phyloP scores from a whole-genome alignment of 257 asterid species.

The Eucommia ulmoides region DNA sequence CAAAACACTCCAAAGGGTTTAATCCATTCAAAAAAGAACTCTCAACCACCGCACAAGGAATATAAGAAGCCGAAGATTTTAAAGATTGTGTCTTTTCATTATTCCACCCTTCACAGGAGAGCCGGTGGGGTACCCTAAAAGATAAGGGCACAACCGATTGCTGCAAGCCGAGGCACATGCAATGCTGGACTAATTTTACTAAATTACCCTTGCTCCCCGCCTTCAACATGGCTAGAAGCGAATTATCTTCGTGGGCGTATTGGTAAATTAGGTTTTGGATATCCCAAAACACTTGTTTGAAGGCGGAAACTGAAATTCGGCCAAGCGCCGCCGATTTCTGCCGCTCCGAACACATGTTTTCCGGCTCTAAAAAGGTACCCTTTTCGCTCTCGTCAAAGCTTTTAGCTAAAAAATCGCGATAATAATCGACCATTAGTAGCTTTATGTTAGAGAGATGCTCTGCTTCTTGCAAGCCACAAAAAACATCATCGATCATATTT shows the following conservation, averaged over 20 bases:
- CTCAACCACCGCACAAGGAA: slow-evolving; percentile 57
- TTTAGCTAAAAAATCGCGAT: slow-evolving; percentile 41
- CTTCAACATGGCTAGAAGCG: slow-evolving; percentile 68
- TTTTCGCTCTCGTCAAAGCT: slow-evolving; percentile 30
- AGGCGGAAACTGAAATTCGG: slow-evolving; percentile 63
- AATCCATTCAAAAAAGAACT: slow-evolving; percentile 65
- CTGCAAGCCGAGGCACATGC: slow-evolving; percentile 90
- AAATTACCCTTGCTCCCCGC: slow-evolving; percentile 97
- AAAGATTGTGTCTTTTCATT: slow-evolving; percentile 25
- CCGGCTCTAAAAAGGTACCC: slow-evolving; percentile 20
- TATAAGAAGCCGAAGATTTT: slow-evolving; percentile 24
- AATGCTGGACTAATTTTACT: slow-evolving; percentile 76
- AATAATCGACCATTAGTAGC: slow-evolving; percentile 39
- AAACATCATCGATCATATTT: slow-evolving; percentile 56
- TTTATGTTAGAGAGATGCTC: slow-evolving; percentile 40
- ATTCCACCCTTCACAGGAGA: slow-evolving; percentile 81
- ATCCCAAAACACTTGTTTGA: slow-evolving; percentile 49
- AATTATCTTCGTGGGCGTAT: slow-evolving; percentile 38
- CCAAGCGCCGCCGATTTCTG: slow-evolving; percentile 47
- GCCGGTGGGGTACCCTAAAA: slow-evolving; percentile 49
- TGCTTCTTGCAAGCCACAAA: slow-evolving; percentile 77
- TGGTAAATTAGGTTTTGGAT: slow-evolving; percentile 62
- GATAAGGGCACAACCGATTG: slow-evolving; percentile 65
- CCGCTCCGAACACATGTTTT: slow-evolving; percentile 26
- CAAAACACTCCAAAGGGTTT: slow-evolving; percentile 73